Conservation (phyloP, 1,284 basidiomycete genomes). For the Coniferiporia weirii region DNA sequence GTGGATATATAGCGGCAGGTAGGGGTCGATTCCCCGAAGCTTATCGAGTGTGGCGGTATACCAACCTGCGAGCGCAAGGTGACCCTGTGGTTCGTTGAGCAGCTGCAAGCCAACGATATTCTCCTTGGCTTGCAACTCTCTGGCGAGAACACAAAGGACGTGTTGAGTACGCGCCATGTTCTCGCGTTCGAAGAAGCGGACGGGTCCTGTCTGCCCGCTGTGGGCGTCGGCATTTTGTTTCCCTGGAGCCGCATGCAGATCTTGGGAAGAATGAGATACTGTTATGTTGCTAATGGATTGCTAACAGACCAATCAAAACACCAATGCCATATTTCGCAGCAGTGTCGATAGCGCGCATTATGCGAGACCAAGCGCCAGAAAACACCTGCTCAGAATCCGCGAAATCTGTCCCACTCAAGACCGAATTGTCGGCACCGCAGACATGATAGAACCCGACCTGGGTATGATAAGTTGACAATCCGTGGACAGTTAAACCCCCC, state of each 20-base stretch:
- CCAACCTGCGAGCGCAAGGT: conserved; percentile 54
- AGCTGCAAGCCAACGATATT: conserved; percentile 82
- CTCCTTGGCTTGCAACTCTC: conserved; percentile 39
- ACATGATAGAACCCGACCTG: conserved; percentile 81
- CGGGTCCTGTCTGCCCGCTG: conserved; percentile 52
- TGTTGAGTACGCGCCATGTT: conserved; percentile 56
- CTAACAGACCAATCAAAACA: conserved; percentile 61
- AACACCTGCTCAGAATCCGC: conserved; percentile 54
- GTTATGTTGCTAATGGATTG: not conserved
- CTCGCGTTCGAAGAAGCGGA: conserved; percentile 45
- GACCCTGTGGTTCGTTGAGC: conserved; percentile 74
- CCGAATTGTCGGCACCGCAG: conserved; percentile 52
- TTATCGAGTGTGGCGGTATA: conserved; percentile 57
- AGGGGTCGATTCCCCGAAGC: conserved; percentile 49
- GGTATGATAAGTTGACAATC: not conserved
- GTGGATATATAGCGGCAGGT: conserved; percentile 66
- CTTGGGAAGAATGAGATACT: conserved; percentile 30
- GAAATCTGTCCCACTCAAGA: conserved; percentile 74
- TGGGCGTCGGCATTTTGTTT: conserved; percentile 68
- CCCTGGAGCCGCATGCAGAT: conserved; percentile 73
- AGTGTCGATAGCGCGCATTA: conserved; percentile 60
- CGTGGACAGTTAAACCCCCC: conserved; percentile 15
- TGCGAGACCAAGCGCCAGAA: conserved; percentile 66
- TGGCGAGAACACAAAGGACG: conserved; percentile 41
- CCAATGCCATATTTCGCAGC: conserved; percentile 67